These are phyloP conservation scores for Pistacia integerrima DNA, from an alignment of 345 rosid species.

Conservation along the genomic window DNA sequence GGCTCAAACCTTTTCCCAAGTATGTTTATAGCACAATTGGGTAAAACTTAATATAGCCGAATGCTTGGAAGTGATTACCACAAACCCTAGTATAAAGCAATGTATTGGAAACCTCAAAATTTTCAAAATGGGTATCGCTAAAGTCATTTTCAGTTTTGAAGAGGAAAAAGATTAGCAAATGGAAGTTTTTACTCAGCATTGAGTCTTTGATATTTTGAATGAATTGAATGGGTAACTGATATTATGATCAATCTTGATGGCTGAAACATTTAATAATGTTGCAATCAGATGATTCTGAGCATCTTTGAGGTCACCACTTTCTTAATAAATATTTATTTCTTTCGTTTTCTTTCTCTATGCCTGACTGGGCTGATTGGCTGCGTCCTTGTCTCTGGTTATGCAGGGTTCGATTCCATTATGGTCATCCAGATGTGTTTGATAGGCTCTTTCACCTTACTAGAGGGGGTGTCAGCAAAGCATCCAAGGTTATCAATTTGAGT, in stretches of 20 bases:
- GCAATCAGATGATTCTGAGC: not conserved
- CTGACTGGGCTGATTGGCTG: not conserved
- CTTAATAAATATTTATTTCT: not conserved
- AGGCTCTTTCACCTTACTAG: slow-evolving; percentile 97
- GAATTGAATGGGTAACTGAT: not conserved
- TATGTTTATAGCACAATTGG: not conserved
- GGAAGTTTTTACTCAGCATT: not conserved
- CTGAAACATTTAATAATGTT: not conserved
- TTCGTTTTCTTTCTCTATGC: slow-evolving; percentile 4
- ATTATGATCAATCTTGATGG: slow-evolving; percentile 7
- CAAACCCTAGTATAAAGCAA: not conserved
- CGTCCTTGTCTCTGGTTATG: slow-evolving; percentile 6
- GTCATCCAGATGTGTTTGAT: slow-evolving; percentile 99
- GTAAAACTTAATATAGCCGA: not conserved
- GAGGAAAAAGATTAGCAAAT: not conserved
- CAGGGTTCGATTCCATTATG: slow-evolving; percentile 99
- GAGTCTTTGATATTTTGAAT: not conserved
- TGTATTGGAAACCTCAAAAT: not conserved
- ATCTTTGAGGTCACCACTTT: not conserved
- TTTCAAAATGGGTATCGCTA: not conserved
- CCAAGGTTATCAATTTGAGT: slow-evolving; percentile 93
- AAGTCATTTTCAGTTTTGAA: not conserved
- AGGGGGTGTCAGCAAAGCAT: slow-evolving; percentile 99
- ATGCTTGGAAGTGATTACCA: not conserved
- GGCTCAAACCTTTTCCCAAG: not conserved